These are phyloP conservation scores for Candida maesae DNA, from an alignment of 805 yeast genomes.

Conservation along the genomic window DNA sequence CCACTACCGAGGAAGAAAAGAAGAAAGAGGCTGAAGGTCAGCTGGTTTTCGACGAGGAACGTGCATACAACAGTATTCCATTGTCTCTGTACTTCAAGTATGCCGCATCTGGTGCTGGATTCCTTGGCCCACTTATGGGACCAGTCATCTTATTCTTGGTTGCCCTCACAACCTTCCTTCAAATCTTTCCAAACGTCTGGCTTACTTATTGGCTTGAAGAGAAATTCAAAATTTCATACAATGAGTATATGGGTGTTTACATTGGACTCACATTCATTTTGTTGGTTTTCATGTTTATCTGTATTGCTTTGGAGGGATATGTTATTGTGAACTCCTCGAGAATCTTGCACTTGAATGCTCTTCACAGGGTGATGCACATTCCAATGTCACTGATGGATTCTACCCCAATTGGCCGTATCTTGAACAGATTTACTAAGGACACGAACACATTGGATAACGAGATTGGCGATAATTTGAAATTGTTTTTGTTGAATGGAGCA, in stretches of 20 bases:
- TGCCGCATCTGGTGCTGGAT: slow-evolving; percentile 39
- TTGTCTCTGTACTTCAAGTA: slow-evolving; percentile 33
- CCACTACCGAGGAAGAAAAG: too few relatives aligned
- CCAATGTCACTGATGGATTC: slow-evolving; percentile 81
- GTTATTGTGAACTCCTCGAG: slow-evolving; percentile 15
- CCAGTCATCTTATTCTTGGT: slow-evolving; percentile 17
- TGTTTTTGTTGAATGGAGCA: slow-evolving; percentile 43
- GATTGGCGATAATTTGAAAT: slow-evolving; percentile 57
- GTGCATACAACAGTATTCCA: slow-evolving; percentile 36
- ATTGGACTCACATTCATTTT: slow-evolving; percentile 43
- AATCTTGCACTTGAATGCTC: slow-evolving; percentile 41
- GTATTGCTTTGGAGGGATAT: slow-evolving; percentile 29
- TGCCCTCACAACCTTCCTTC: neutral
- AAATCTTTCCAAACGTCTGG: slow-evolving; percentile 40
- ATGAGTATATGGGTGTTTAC: slow-evolving; percentile 56
- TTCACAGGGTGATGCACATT: slow-evolving; percentile 54
- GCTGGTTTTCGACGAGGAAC: slow-evolving; percentile 29
- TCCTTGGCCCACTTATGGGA: slow-evolving; percentile 27
- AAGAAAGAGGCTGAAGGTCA: slow-evolving; percentile 17
- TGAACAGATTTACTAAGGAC: slow-evolving; percentile 43
- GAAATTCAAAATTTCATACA: slow-evolving; percentile 35
- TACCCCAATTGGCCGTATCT: slow-evolving; percentile 38
- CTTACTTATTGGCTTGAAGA: slow-evolving; percentile 67
- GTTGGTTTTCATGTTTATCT: slow-evolving; percentile 36
- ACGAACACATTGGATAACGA: slow-evolving; percentile 78